Conservation (phyloP, 768 basidiomycete species). For the Lyophyllum semitale region DNA sequence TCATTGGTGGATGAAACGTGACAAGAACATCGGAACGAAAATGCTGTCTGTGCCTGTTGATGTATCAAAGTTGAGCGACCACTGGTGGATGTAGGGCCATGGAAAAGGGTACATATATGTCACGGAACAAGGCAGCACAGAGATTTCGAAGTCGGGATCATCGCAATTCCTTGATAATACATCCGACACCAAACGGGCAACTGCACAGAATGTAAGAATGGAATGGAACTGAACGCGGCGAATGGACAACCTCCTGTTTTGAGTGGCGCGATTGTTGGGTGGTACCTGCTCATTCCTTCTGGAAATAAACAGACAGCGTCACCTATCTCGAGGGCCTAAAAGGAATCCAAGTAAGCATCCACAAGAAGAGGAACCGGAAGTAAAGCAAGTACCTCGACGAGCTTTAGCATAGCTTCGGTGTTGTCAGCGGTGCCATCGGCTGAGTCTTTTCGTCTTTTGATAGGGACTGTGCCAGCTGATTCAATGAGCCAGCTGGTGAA, state of each 20-base stretch:
- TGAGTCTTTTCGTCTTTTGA: conserved; percentile 76
- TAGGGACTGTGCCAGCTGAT: conserved; percentile 83
- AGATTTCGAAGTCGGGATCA: conserved; percentile 70
- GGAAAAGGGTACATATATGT: conserved; percentile 67
- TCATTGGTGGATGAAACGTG: conserved; percentile 73
- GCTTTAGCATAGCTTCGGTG: conserved; percentile 61
- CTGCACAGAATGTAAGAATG: conserved; percentile 37
- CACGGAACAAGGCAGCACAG: conserved; percentile 75
- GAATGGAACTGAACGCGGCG: background rate
- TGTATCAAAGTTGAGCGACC: background rate
- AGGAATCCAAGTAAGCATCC: background rate
- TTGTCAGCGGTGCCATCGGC: conserved; percentile 62
- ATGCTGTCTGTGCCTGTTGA: conserved; percentile 74
- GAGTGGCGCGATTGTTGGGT: conserved; percentile 83
- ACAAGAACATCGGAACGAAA: conserved; percentile 89
- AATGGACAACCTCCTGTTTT: conserved; percentile 74
- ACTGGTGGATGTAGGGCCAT: background rate
- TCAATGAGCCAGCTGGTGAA: conserved; percentile 93
- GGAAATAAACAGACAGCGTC: conserved; percentile 85
- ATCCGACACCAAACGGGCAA: conserved; percentile 81
- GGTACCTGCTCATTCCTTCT: conserved; percentile 84
- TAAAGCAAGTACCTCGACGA: conserved; percentile 55
- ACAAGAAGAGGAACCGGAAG: background rate
- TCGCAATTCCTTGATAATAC: conserved; percentile 69
- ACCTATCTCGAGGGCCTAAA: conserved; percentile 70